A percentile compares a stretch with the other conserved stretches of the same genome.
Evolutionary conservation across 2,329 filamentous ascomycete species (phyloP).

Genomic region (Trichoderma koningii): DNA sequence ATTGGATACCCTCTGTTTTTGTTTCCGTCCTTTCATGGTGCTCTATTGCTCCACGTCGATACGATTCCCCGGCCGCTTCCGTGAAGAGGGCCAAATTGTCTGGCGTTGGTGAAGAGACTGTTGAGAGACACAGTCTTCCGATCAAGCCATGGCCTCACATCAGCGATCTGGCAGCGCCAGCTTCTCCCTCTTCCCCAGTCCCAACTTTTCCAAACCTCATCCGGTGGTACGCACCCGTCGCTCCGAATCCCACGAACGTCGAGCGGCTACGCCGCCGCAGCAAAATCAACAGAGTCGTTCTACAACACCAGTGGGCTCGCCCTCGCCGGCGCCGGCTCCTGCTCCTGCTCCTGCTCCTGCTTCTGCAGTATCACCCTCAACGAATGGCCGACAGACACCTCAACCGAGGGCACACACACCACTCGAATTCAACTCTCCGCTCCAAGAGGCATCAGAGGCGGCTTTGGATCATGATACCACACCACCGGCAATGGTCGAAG

Average conservation of each 20-base stretch:
- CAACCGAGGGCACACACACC: conserved; percentile 40
- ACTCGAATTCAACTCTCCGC: conserved; percentile 40
- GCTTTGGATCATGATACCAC: conserved; percentile 28
- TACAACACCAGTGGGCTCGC: conserved; percentile 31
- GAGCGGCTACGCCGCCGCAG: conserved; percentile 42
- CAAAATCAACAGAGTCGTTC: conserved; percentile 40
- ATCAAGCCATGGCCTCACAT: conserved; percentile 43
- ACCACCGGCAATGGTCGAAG: conserved; percentile 15
- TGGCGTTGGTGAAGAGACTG: neutral
- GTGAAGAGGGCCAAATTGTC: conserved; percentile 32
- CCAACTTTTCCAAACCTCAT: conserved; percentile 43
- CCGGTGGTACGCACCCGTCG: conserved; percentile 42
- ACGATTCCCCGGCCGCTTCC: conserved; percentile 31
- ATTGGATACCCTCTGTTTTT: conserved; percentile 28
- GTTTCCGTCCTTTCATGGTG: conserved; percentile 2
- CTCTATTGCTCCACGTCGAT: conserved; percentile 2
- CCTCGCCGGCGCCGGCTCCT: conserved; percentile 31
- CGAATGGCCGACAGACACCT: conserved; percentile 40
- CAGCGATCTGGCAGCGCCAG: conserved; percentile 46
- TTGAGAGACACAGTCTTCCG: conserved; percentile 8
- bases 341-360: conserved; percentile 28
- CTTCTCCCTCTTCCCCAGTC: conserved; percentile 61
- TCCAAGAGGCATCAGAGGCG: conserved; percentile 30
- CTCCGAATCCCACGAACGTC: conserved; percentile 43
- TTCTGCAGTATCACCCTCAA: conserved; percentile 35